A percentile compares a stretch with the other conserved stretches of the same genome.
Conservation (phyloP, 2,329 filamentous ascomycete species). For the Fusarium sp. region DNA sequence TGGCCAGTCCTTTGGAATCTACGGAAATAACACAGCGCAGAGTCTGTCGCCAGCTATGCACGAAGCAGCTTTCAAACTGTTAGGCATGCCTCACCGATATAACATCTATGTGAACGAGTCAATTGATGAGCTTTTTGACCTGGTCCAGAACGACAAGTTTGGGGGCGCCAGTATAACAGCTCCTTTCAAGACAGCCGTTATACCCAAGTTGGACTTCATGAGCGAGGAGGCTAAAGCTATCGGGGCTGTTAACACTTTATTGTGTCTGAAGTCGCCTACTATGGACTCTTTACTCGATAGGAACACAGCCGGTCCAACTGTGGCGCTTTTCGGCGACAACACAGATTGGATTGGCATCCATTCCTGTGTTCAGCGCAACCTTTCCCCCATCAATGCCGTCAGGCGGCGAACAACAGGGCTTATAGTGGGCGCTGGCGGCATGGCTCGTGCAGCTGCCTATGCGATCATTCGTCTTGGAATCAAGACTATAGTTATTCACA, state of each 20-base stretch:
- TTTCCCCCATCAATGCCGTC: conserved; percentile 12
- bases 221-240: conserved; percentile 12
- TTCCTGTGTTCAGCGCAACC: conserved; percentile 3
- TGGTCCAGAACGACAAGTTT: neutral
- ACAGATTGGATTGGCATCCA: conserved; percentile 16
- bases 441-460: conserved; percentile 12
- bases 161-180: conserved; percentile 6
- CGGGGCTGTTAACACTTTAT: neutral
- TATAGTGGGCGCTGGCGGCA: conserved; percentile 3
- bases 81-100: conserved; percentile 7
- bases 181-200: neutral
- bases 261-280: neutral
- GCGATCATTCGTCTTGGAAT: neutral
- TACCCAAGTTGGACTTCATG: conserved; percentile 1
- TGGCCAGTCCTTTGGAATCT: neutral
- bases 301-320: neutral
- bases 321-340: conserved; percentile 3
- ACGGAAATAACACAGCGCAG: conserved; percentile 1
- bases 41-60: conserved; percentile 18
- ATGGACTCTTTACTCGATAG: neutral
- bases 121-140: neutral
- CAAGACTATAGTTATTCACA: neutral
- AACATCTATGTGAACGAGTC: neutral
- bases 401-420: conserved; percentile 8
- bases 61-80: neutral